Evolutionary conservation across 805 yeast genomes (phyloP).

Genomic region (Torulaspora franciscae): DNA sequence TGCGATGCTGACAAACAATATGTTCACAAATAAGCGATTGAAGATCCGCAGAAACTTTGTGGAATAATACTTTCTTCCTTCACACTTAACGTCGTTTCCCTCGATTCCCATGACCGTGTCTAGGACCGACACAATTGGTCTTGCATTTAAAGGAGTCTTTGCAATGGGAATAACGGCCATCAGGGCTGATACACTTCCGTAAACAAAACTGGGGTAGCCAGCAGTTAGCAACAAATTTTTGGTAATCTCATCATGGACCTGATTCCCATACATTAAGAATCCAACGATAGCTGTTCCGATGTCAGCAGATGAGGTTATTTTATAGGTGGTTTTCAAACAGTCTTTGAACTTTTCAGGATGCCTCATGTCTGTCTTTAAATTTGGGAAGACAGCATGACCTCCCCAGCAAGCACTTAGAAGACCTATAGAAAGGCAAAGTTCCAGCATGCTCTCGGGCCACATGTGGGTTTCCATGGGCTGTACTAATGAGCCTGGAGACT

Average conservation of each 20-base stretch:
- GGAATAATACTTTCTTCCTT: slow-evolving; percentile 16
- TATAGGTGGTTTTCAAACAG: slow-evolving; percentile 55
- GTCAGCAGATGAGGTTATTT: slow-evolving; percentile 57
- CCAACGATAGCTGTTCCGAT: slow-evolving; percentile 61
- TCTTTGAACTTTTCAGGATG: slow-evolving; percentile 52
- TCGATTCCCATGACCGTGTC: slow-evolving; percentile 47
- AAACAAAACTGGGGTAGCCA: slow-evolving; percentile 63
- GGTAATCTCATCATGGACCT: slow-evolving; percentile 67
- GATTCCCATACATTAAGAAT: slow-evolving; percentile 73
- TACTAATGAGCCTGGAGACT: slow-evolving; percentile 70
- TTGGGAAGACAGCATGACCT: slow-evolving; percentile 78
- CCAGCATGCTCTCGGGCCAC: slow-evolving; percentile 53
- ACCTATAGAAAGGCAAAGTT: slow-evolving; percentile 58
- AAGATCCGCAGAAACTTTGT: slow-evolving; percentile 20
- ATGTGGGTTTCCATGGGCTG: slow-evolving; percentile 59
- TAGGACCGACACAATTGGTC: slow-evolving; percentile 71
- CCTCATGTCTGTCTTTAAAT: slow-evolving; percentile 65
- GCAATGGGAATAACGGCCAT: slow-evolving; percentile 83
- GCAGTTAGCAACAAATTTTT: slow-evolving; percentile 61
- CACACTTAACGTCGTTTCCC: slow-evolving; percentile 20
- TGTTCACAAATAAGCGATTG: slow-evolving; percentile 48
- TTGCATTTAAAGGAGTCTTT: slow-evolving; percentile 75
- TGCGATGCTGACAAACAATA: slow-evolving; percentile 53
- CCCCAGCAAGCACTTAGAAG: slow-evolving; percentile 78
- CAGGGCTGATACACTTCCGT: slow-evolving; percentile 54